Evolutionary conservation across 1,139 yeast genomes (phyloP).

Genomic region (Debaryomyces robertsiae): DNA sequence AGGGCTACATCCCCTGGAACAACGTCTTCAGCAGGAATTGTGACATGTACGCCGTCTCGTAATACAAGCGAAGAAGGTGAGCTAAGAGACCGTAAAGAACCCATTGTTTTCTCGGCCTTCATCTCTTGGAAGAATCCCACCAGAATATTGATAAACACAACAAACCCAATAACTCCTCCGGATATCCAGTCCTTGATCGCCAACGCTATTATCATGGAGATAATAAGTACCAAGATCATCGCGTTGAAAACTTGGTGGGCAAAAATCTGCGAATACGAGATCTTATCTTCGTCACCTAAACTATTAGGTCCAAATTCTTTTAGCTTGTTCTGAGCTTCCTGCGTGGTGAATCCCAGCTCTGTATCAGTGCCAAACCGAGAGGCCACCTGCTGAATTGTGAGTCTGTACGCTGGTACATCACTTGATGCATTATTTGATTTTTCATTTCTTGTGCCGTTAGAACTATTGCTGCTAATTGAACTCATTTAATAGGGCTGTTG

Average conservation of each 20-base stretch:
- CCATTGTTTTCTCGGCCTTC: constrained; percentile 82
- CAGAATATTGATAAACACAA: constrained; percentile 62
- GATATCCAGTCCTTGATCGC: constrained; percentile 81
- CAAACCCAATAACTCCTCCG: constrained; percentile 80
- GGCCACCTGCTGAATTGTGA: constrained; percentile 36
- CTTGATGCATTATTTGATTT: constrained; percentile 16
- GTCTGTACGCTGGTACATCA: constrained; percentile 31
- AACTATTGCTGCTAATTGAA: constrained; percentile 10
- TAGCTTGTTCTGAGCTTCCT: constrained; percentile 31
- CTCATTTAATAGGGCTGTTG: constrained; percentile 1
- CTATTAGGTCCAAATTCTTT: constrained; percentile 56
- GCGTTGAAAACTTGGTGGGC: constrained; percentile 78
- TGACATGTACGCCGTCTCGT: constrained; percentile 61
- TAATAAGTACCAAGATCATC: constrained; percentile 73
- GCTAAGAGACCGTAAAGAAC: constrained; percentile 65
- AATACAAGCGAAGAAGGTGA: constrained; percentile 74
- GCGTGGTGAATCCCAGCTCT: constrained; percentile 49
- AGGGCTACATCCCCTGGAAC: constrained; percentile 78
- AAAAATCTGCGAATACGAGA: constrained; percentile 59
- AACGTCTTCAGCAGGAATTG: constrained; percentile 66
- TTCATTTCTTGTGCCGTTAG: constrained; percentile 7
- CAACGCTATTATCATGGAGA: constrained; percentile 74
- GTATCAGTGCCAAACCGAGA: constrained; percentile 40
- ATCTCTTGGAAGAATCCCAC: constrained; percentile 75
- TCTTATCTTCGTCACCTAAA: constrained; percentile 61